Percentiles rank a stretch among this genome's conserved stretches.
Conservation (phyloP, 108 stramenopile species). For the Bacterosira constricta region DNA sequence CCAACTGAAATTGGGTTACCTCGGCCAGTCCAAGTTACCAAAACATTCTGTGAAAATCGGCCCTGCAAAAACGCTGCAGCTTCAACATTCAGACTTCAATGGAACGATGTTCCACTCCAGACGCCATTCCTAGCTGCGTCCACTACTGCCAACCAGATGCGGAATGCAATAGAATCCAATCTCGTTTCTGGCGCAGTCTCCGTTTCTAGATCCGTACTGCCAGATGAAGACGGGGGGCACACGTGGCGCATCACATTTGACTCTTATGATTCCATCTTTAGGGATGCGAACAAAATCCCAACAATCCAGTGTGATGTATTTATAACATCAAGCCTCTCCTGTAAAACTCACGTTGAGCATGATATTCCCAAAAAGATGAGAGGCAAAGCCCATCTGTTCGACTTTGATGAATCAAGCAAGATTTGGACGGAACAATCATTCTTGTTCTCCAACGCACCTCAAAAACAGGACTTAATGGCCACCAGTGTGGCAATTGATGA, state of each 20-base stretch:
- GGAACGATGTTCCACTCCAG: slow-evolving; percentile 14
- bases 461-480: slow-evolving; percentile 67
- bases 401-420: slow-evolving; percentile 28
- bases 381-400: slow-evolving; percentile 68
- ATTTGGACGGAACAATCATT: slow-evolving; percentile 65
- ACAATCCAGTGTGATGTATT: slow-evolving; percentile 26
- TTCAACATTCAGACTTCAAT: slow-evolving; percentile 26
- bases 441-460: slow-evolving; percentile 57
- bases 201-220: slow-evolving; percentile 29
- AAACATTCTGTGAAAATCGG: slow-evolving; percentile 29
- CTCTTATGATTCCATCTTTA: slow-evolving; percentile 15
- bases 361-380: slow-evolving; percentile 36
- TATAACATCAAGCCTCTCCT: slow-evolving; percentile 26
- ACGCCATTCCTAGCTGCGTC: slow-evolving; percentile 43
- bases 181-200: slow-evolving; percentile 31
- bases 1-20: slow-evolving; percentile 33
- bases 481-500: slow-evolving; percentile 51
- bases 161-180: slow-evolving; percentile 46
- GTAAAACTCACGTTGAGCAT: slow-evolving; percentile 12
- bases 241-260: slow-evolving; percentile 53
- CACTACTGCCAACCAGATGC: slow-evolving; percentile 45
- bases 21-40: slow-evolving; percentile 54
- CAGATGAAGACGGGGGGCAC: slow-evolving; percentile 45
- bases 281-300: slow-evolving; percentile 18
- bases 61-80: slow-evolving; percentile 6